phyloP scores from a whole-genome alignment of 1,284 basidiomycete species.

The Afroboletus lepidellus region DNA sequence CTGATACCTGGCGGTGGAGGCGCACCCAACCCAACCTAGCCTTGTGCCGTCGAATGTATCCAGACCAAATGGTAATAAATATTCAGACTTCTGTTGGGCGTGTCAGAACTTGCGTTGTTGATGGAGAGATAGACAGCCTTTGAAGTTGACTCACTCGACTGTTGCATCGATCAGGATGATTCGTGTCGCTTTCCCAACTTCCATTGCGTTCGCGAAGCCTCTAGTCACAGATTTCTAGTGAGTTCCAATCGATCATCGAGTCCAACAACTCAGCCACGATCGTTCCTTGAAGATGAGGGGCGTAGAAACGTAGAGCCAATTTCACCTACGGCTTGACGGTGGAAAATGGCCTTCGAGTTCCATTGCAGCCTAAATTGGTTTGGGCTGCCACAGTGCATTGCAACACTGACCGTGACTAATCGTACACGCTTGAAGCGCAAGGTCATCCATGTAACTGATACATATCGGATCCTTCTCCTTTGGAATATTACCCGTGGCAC shows the following conservation, averaged over 20 bases:
- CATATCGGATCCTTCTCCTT: background rate
- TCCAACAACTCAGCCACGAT: too few species aligned
- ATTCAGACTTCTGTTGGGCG: background rate
- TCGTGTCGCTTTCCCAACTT: background rate
- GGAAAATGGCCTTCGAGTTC: slow-evolving; percentile 3
- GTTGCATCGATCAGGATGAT: background rate
- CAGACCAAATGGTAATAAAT: background rate
- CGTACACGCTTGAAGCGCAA: slow-evolving; percentile 6
- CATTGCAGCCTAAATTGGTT: background rate
- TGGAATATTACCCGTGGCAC: background rate
- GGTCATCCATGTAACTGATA: slow-evolving; percentile 1
- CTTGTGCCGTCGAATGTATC: background rate
- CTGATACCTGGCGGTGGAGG: background rate
- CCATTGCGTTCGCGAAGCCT: slow-evolving; percentile 9
- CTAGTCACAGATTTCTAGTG: too few species aligned
- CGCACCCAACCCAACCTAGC: too few species aligned
- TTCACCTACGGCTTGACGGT: background rate
- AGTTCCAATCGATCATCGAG: too few species aligned
- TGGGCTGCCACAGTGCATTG: background rate
- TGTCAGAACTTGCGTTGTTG: background rate
- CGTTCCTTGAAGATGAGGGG: too few species aligned
- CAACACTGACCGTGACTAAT: background rate
- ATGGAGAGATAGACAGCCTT: background rate
- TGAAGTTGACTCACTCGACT: background rate
- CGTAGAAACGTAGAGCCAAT: too few species aligned